Base-by-base conservation (phyloP, 208 protist genomes). In the Trypanosomatidae sp. region DNA sequence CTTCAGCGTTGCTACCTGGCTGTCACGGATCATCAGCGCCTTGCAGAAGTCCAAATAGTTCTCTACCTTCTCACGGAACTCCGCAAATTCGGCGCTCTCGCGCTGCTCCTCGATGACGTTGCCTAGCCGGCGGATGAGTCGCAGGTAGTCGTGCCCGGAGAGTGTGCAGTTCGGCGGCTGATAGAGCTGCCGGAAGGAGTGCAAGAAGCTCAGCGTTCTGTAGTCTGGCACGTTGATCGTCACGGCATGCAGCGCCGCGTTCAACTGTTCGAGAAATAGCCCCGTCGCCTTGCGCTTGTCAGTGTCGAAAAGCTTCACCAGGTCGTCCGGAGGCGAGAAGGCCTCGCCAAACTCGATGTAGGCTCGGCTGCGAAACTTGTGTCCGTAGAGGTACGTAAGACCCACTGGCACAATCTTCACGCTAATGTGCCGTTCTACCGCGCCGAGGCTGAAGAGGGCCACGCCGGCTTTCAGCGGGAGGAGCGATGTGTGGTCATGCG, bases 391-490 rank as follows among this genome's bases (percentile, higher is more conserved):
- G 77, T 98, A 98, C 33, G 92, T 97, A 7, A 98, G 83, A 9
- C 95, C 94, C 28, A 92, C 92, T 6, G 97, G 97, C 2, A 98
- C 92, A 25, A 98, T 87, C 69, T 87, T 89, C 2, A 96, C 86
- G 33, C 64, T 69, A 62, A 96, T 86, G 58, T 93, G 83, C 52
- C 92, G 88, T 75, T 97, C 94, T 19, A 88, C 90, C 33, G 92
- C 90, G 22, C 90, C 91, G 36, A 98, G 82, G 59, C 94, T 97
- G 88, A 98, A 98, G 25, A 98, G 83, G 0, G 95, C 93, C 22
- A 98, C 94, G 36, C 95, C 97, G 17, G 95, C 94, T 79, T 99
- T 99, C 53, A 99, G 89, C n/a, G 95, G 95, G 59, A 98, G 83
- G 77, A 99, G 86, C 44, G 91, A 91, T 4, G 97, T 95, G 62